Base-by-base conservation (phyloP, 2,329 filamentous ascomycete genomes). In the Colletotrichum tofieldiae region DNA sequence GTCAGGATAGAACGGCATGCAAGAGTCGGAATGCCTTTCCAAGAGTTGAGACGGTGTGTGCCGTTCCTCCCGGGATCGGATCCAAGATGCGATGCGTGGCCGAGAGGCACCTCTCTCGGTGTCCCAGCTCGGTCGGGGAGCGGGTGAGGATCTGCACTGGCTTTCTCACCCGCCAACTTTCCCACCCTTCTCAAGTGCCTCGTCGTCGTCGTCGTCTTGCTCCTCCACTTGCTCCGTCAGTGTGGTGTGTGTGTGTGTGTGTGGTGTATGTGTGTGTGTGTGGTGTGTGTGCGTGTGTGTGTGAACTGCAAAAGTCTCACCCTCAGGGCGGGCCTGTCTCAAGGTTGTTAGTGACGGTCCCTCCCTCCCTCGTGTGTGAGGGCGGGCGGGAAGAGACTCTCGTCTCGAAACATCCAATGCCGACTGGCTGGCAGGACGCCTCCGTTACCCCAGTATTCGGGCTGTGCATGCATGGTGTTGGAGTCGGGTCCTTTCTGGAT, bases 371-470 rank as follows among this genome's bases (percentile, higher is more conserved):
- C 3, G 16, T 39, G n/a, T 39, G 54, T 23, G 37, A 47, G 49
- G 58, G 26, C 45, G 43, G 45, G 45, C 43, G 29, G 43, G 59
- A 61, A 51, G 23, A 61, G 12, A 16, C 29, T 65, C 47, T 60
- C 56, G 26, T 67, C 26, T 51, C 45, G 14, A 54, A 65, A 65
- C 62, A 58, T 39, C 56, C 62, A 23, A 56, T 37, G 26, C 64
- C 45, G 54, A 67, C 56, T 61, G 68, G 55, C 52, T 55, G 35
- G 47, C 23, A 47, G 37, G 58, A 39, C 39, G 62, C 43, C 52
- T 68, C 65, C 45, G 67, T 49, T 54, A 58, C 69, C 69, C 69
- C 65, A 72, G 69, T 72, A 63, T 71, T 58, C 59, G 45, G 69
- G 69, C 69, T 72, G 69, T 72, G 69, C 65, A 72, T 54, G 69